Conservation (phyloP, 2,329 filamentous ascomycete genomes). For the Arachnomyces sp. region DNA sequence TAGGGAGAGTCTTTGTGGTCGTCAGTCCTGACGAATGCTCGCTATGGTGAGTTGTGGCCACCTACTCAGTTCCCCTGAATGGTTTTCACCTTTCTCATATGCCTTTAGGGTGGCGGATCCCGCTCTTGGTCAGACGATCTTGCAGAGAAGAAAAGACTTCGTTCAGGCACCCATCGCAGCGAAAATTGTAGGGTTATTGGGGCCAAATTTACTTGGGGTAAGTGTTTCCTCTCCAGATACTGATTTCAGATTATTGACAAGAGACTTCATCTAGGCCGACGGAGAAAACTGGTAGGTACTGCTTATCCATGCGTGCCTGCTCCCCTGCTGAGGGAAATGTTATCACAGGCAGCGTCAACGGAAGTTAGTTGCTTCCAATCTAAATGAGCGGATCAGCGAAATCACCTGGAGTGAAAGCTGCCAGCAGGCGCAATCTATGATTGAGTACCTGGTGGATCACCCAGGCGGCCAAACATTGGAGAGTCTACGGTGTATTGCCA, state of each 20-base stretch:
- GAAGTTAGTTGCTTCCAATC: conserved; percentile 27
- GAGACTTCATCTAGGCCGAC: conserved; percentile 14
- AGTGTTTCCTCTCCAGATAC: conserved; percentile 2
- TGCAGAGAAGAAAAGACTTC: conserved; percentile 32
- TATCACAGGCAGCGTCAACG: conserved; percentile 26
- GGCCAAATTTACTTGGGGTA: conserved; percentile 28
- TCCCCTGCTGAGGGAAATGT: background rate
- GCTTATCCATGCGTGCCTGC: background rate
- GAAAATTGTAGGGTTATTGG: conserved; percentile 27
- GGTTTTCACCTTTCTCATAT: conserved; percentile 7
- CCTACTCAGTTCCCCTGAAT: background rate
- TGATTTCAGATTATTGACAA: background rate
- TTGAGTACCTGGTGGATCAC: conserved; percentile 19
- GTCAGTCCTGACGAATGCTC: conserved; percentile 21
- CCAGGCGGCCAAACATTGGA: conserved; percentile 19
- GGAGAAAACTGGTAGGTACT: conserved; percentile 22
- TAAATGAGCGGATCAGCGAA: conserved; percentile 30
- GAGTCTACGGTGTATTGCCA: conserved; percentile 26
- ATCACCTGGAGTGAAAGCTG: conserved; percentile 28
- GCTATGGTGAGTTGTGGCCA: conserved; percentile 8
- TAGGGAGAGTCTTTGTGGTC: conserved; percentile 24
- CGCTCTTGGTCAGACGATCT: conserved; percentile 20
- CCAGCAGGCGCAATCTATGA: conserved; percentile 25
- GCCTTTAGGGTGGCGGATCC: conserved; percentile 23
- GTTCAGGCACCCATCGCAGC: conserved; percentile 18